A percentile compares a stretch with the other conserved stretches of the same genome.
These are phyloP conservation scores for Cryptococcus floricola DNA, from an alignment of 1,284 basidiomycete species.

Conservation along the genomic window DNA sequence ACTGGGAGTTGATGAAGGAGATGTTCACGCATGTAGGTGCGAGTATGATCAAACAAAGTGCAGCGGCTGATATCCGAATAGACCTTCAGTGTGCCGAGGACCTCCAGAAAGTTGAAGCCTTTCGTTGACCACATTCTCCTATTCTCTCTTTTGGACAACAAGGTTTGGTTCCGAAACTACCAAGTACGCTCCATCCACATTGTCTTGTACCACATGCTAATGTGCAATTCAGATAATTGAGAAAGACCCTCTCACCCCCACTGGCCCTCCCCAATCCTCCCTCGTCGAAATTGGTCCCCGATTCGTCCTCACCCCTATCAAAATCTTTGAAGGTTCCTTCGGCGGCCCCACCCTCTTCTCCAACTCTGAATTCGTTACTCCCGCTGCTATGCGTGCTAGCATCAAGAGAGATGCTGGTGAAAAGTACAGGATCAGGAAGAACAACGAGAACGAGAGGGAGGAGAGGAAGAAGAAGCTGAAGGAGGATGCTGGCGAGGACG, in stretches of 20 bases:
- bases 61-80: constrained; percentile 39
- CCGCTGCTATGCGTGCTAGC: constrained; percentile 72
- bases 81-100: constrained; percentile 93
- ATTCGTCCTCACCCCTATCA: constrained; percentile 94
- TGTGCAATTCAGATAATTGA: constrained; percentile 52
- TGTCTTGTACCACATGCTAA: neutral
- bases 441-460: constrained; percentile 65
- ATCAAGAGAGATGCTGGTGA: constrained; percentile 68
- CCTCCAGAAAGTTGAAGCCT: constrained; percentile 86
- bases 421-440: constrained; percentile 76
- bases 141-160: constrained; percentile 91
- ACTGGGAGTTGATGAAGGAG: constrained; percentile 85
- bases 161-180: constrained; percentile 99
- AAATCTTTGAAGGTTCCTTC: constrained; percentile 97
- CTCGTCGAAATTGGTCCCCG: constrained; percentile 94
- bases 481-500: constrained; percentile 64
- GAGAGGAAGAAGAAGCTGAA: constrained; percentile 64
- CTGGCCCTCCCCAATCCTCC: constrained; percentile 56
- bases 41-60: no score
- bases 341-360: constrained; percentile 92
- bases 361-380: constrained; percentile 92
- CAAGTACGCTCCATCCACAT: constrained; percentile 59
- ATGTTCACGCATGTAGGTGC: constrained; percentile 85
- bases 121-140: constrained; percentile 97
- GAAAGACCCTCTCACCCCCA: constrained; percentile 58